A percentile compares a stretch with the other conserved stretches of the same genome.
phyloP scores from a whole-genome alignment of 768 basidiomycete species.

The Tulasnella sp. region DNA sequence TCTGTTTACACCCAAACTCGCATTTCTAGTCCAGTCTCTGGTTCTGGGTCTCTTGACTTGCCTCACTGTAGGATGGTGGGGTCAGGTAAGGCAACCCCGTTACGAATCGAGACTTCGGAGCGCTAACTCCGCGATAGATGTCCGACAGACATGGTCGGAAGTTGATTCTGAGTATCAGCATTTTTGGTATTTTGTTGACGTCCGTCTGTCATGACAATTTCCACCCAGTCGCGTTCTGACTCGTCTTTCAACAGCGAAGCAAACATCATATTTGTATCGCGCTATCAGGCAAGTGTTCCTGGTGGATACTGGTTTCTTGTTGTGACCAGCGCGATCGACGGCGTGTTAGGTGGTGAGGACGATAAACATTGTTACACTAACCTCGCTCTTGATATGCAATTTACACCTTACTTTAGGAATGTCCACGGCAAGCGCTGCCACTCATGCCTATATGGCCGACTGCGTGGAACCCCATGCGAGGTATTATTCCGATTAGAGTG shows the following conservation, averaged over 20 bases:
- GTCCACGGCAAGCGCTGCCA: constrained; percentile 38
- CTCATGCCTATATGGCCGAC: constrained; percentile 61
- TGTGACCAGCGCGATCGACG: constrained; percentile 53
- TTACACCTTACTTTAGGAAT: constrained; percentile 33
- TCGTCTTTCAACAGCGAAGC: constrained; percentile 34
- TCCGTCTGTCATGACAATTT: constrained; percentile 18
- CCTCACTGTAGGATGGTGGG: constrained; percentile 80
- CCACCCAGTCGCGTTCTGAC: background rate
- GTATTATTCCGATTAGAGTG: too few relatives aligned
- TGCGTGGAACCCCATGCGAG: constrained; percentile 44
- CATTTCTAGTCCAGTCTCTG: constrained; percentile 43
- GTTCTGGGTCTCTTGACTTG: constrained; percentile 63
- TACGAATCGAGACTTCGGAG: background rate
- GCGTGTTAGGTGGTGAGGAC: constrained; percentile 54
- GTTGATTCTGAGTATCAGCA: constrained; percentile 46
- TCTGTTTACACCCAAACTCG: background rate
- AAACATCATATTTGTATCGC: constrained; percentile 54
- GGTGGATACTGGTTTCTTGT: constrained; percentile 76
- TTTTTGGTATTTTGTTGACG: constrained; percentile 47
- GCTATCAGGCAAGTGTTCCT: constrained; percentile 48
- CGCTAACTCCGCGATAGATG: constrained; percentile 32
- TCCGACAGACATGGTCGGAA: constrained; percentile 72
- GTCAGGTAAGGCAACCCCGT: constrained; percentile 23
- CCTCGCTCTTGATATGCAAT: background rate
- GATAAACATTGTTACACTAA: too few relatives aligned